Evolutionary conservation across 129 eudicot species (phyloP), one percentile per base, ranked within the genome.

Genomic region (Ambrosia artemisiifolia): DNA sequence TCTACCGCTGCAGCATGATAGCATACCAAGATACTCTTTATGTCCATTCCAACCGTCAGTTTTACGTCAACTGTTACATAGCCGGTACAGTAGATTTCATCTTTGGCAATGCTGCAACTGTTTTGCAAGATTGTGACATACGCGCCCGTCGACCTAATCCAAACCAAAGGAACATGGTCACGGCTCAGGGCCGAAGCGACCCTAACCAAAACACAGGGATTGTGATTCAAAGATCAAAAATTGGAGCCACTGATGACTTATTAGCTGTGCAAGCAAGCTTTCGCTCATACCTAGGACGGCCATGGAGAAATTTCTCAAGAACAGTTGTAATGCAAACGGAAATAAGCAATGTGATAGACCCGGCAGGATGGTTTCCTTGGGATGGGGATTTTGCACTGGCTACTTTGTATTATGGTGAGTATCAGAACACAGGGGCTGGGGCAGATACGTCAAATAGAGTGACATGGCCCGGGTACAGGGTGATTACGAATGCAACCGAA

Each of bases 21-120:
- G 98, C 88, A 7, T 89, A 87, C 81, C 98, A 93, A 70, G 98
- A 93, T 83, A 82, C 91, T 4, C 95, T 93, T 42, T 93, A 93
- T 40, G 96, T 85, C 48, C 96, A 93, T 75, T 79, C 89, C 59
- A 90, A 90, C 50, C 96, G 98, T 8, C 96, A 92, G 53, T 92
- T 87, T 71, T 92, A 70, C 72, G 35, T 83, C 34, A 66, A 87
- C 10, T 92, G 98, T 63, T 64, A 69, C 7, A 67, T 92, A 1
- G 76, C 83, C 2, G 98, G 96, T 72, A 90, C 98, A 0, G 92
- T 93, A 30, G 98, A 93, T 51, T 93, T 93, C 82, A 93, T 89
- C 19, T 92, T 92, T 57, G 98, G 98, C 55, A 92, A 87, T 48
- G 95, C 83, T 0, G 98, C 98, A 7, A 79, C 63, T n/a, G 91